Evolutionary conservation across 371 early-diverging fungal genomes (phyloP).

Genomic region (Lichtheimia ornata): DNA sequence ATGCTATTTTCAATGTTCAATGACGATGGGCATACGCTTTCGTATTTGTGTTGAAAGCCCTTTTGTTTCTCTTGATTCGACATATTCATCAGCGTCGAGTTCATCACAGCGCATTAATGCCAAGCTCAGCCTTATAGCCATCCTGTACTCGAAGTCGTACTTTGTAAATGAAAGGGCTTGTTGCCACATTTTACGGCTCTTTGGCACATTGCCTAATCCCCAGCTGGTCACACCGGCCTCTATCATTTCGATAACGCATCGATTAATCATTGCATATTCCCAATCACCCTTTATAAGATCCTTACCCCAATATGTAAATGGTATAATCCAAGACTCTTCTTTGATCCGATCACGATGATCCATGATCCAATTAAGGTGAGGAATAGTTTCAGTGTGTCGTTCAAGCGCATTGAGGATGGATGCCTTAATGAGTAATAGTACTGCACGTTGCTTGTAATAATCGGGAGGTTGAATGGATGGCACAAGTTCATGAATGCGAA

Average conservation of each 20-base stretch:
- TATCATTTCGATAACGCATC: constrained; percentile 15
- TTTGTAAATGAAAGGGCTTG: constrained; percentile 50
- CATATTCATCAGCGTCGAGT: constrained; percentile 26
- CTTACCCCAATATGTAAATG: constrained; percentile 68
- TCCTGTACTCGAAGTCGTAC: constrained; percentile 66
- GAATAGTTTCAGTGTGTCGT: constrained; percentile 38
- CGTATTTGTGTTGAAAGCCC: constrained; percentile 41
- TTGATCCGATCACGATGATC: constrained; percentile 51
- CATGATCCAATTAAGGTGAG: constrained; percentile 61
- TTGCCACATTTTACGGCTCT: constrained; percentile 57
- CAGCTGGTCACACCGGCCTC: constrained; percentile 65
- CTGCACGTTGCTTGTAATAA: constrained; percentile 48
- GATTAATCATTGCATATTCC: not conserved
- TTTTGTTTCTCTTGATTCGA: constrained; percentile 27
- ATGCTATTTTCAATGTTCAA: too few species aligned
- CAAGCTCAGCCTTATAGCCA: constrained; percentile 45
- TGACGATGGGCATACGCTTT: constrained; percentile 46
- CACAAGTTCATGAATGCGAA: constrained; percentile 42
- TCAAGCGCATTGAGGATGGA: constrained; percentile 44
- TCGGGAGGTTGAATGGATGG: constrained; percentile 44
- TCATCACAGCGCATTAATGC: constrained; percentile 47
- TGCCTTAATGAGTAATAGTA: constrained; percentile 41
- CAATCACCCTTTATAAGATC: not conserved
- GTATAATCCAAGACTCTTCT: constrained; percentile 60
- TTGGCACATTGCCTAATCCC: constrained; percentile 46